phyloP scores from a whole-genome alignment of 2,329 filamentous ascomycete species.

The Trichoderma polysporum region DNA sequence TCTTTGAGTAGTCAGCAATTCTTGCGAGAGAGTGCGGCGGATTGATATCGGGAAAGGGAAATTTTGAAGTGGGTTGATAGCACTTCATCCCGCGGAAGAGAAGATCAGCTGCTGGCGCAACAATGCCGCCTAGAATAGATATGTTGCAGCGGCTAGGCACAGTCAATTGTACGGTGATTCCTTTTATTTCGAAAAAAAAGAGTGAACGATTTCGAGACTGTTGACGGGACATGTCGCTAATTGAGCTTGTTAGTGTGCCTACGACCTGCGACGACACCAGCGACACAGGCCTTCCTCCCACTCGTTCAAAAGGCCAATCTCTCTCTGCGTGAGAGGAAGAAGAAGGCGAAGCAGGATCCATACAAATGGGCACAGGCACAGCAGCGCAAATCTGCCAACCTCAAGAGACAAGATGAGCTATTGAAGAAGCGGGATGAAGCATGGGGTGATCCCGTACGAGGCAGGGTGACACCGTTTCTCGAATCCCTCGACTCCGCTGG shows the following conservation, averaged over 20 bases:
- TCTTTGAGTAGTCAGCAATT: constrained; percentile 5
- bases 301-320: constrained; percentile 64
- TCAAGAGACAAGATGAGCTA: constrained; percentile 71
- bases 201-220: neutral
- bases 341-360: constrained; percentile 70
- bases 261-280: constrained; percentile 50
- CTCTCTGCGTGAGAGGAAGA: constrained; percentile 62
- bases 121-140: constrained; percentile 68
- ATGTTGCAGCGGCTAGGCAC: constrained; percentile 59
- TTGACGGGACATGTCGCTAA: constrained; percentile 7
- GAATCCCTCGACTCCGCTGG: constrained; percentile 72
- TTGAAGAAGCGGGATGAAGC: constrained; percentile 61
- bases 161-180: constrained; percentile 56
- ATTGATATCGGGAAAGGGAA: constrained; percentile 30
- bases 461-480: constrained; percentile 77
- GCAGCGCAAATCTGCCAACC: constrained; percentile 80
- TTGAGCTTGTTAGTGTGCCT: constrained; percentile 53
- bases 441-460: constrained; percentile 77
- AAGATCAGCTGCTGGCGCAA: constrained; percentile 27
- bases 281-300: constrained; percentile 53
- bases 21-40: neutral
- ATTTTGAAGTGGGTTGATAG: constrained; percentile 29
- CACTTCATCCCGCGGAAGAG: constrained; percentile 6
- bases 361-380: constrained; percentile 79
- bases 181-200: neutral